Evolutionary conservation across 2,329 filamentous ascomycete genomes (phyloP).

Genomic region (Pseudocercospora macadamiae): DNA sequence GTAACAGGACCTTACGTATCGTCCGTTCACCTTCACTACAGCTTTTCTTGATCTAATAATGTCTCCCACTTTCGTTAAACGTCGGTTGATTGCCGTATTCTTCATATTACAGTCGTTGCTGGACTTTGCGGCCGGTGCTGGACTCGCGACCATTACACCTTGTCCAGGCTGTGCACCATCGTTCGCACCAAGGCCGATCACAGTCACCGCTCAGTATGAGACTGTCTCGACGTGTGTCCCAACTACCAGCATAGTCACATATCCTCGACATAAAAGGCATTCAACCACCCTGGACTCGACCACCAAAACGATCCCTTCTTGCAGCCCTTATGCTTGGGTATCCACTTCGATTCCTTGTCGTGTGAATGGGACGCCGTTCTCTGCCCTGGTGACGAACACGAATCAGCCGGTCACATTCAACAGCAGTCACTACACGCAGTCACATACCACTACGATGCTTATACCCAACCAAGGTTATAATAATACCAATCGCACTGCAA

Average conservation of each 20-base stretch:
- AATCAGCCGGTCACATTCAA: constrained; percentile 2
- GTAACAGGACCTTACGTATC: neutral
- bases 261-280: neutral
- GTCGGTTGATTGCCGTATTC: neutral
- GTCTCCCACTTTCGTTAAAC: neutral
- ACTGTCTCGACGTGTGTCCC: neutral
- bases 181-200: neutral
- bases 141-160: neutral
- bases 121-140: neutral
- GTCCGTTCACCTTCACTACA: neutral
- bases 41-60: neutral
- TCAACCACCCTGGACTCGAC: neutral
- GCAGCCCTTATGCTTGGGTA: constrained; percentile 10
- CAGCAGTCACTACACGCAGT: neutral
- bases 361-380: neutral
- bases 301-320: neutral
- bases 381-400: neutral
- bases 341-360: neutral
- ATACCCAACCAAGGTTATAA: neutral
- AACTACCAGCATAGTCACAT: neutral
- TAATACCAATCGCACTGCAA: neutral
- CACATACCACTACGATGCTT: constrained; percentile 1
- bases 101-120: neutral
- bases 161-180: neutral
- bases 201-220: neutral